Conservation (phyloP, 805 yeast genomes). For the Candida glaebosa region DNA sequence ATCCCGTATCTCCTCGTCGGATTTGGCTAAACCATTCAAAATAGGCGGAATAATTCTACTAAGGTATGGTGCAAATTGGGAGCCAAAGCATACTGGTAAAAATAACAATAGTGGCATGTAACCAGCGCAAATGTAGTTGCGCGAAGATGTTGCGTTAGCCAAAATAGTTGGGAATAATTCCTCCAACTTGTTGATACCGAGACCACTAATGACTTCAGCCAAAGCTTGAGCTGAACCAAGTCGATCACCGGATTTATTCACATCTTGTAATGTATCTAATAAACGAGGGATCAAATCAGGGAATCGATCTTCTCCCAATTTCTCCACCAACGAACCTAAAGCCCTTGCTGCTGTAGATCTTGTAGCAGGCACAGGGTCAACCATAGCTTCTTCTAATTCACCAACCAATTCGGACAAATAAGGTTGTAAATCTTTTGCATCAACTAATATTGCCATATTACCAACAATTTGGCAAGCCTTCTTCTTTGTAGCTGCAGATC, state of each 20-base stretch:
- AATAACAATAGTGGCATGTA: slow-evolving; percentile 86
- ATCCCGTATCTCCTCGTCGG: slow-evolving; percentile 81
- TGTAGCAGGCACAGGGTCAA: slow-evolving; percentile 96
- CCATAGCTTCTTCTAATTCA: slow-evolving; percentile 91
- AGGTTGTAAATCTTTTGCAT: slow-evolving; percentile 78
- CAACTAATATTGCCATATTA: slow-evolving; percentile 95
- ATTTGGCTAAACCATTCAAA: slow-evolving; percentile 85
- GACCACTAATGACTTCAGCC: slow-evolving; percentile 88
- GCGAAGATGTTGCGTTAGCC: slow-evolving; percentile 62
- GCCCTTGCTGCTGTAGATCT: slow-evolving; percentile 98
- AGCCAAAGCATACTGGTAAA: slow-evolving; percentile 91
- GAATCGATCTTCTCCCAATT: slow-evolving; percentile 93
- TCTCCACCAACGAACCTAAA: slow-evolving; percentile 91
- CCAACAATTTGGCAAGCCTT: slow-evolving; percentile 98
- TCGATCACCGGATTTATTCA: slow-evolving; percentile 79
- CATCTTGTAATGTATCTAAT: slow-evolving; percentile 72
- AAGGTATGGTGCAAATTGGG: slow-evolving; percentile 86
- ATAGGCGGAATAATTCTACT: slow-evolving; percentile 87
- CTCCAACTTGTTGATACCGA: slow-evolving; percentile 84
- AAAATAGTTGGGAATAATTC: slow-evolving; percentile 82
- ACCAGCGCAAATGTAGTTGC: slow-evolving; percentile 80
- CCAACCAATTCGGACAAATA: slow-evolving; percentile 73
- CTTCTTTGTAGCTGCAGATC: slow-evolving; percentile 89
- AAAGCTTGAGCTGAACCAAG: slow-evolving; percentile 97
- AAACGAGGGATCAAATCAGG: slow-evolving; percentile 85